Percentiles rank a stretch among this genome's conserved stretches.
phyloP scores from a whole-genome alignment of 331 rosid genomes.

The Phaseolus coccineus region DNA sequence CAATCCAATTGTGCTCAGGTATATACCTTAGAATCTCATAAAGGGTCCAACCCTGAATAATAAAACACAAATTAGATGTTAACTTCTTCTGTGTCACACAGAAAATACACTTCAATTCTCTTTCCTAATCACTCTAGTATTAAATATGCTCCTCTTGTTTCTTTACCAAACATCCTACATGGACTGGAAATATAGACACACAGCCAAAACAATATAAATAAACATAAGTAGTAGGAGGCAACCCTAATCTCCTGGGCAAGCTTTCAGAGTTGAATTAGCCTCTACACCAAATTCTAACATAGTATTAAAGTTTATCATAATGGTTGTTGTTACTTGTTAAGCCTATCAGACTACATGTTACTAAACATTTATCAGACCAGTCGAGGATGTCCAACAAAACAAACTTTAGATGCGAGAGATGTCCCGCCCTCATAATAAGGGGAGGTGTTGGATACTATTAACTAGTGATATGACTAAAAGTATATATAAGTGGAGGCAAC shows the following conservation, averaged over 20 bases:
- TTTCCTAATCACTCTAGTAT: conserved; percentile 2
- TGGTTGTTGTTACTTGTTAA: no score
- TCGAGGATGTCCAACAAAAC: neutral
- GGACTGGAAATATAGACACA: neutral
- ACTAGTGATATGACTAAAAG: no score
- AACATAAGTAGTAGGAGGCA: no score
- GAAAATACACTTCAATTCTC: conserved; percentile 3
- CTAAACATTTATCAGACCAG: neutral
- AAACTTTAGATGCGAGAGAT: neutral
- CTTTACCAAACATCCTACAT: neutral
- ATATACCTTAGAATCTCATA: conserved; percentile 86
- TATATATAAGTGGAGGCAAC: no score
- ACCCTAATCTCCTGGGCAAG: no score
- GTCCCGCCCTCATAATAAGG: neutral
- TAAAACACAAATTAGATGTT: conserved; percentile 38
- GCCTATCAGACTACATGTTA: neutral
- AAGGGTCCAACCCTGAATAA: conserved; percentile 90
- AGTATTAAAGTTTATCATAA: no score
- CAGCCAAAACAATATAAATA: neutral
- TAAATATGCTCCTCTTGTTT: neutral
- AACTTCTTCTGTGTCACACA: conserved; percentile 27
- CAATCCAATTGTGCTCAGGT: conserved; percentile 97
- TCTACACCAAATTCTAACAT: no score
- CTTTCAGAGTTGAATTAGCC: neutral
- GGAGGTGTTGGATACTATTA: no score